These are phyloP conservation scores for Cydonia oblonga DNA, from an alignment of 331 rosid genomes.

Conservation along the genomic window DNA sequence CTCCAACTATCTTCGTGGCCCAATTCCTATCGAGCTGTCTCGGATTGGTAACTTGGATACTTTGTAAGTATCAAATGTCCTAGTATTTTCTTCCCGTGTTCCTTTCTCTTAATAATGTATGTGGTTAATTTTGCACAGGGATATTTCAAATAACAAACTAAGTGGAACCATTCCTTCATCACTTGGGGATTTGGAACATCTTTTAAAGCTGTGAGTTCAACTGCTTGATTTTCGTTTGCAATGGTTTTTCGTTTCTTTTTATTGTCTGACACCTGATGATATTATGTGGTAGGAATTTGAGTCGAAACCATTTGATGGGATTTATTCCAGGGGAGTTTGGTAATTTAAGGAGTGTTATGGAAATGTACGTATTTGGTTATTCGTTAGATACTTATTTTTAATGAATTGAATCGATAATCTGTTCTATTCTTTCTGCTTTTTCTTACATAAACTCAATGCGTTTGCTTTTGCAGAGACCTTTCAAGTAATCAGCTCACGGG, in stretches of 20 bases:
- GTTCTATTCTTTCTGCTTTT: neutral
- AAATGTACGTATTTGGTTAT: conserved; percentile 44
- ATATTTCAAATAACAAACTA: conserved; percentile 67
- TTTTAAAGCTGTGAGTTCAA: conserved; percentile 76
- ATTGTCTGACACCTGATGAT: conserved; percentile 18
- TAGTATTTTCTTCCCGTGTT: neutral
- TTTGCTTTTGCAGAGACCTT: conserved; percentile 58
- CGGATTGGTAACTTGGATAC: conserved; percentile 93
- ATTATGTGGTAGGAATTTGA: conserved; percentile 54
- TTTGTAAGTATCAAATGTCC: conserved; percentile 42
- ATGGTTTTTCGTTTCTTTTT: neutral
- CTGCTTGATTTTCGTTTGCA: neutral
- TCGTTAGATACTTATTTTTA: neutral
- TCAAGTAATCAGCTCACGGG: conserved; percentile 73
- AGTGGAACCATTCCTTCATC: conserved; percentile 78
- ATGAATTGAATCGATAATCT: neutral
- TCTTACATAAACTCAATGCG: neutral
- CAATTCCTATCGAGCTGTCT: conserved; percentile 85
- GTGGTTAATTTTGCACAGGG: conserved; percentile 36
- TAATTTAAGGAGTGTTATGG: conserved; percentile 90
- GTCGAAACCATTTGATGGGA: conserved; percentile 68
- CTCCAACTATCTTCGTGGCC: conserved; percentile 58
- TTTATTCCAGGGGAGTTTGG: conserved; percentile 89
- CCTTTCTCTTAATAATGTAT: neutral
- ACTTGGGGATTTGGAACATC: conserved; percentile 98